Evolutionary conservation across 768 basidiomycete genomes (phyloP), one percentile per base, ranked within the genome.

Genomic region (Podaxis mareebaensis): DNA sequence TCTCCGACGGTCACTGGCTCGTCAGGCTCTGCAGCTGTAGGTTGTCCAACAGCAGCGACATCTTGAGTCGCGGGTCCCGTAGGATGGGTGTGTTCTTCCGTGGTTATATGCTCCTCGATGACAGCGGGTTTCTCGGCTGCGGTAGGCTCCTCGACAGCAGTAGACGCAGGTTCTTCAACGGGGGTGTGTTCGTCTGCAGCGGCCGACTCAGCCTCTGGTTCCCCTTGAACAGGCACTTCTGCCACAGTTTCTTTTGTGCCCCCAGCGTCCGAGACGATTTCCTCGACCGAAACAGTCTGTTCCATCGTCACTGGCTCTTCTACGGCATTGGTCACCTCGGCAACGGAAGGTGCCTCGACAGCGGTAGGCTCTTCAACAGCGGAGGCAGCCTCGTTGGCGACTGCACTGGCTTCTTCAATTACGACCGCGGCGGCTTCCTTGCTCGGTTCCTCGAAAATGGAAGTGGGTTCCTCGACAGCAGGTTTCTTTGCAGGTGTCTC

Each of bases 391-490:
- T 33, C 33, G 8, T 33, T 33, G 33, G 33, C 33, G 33, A 33
- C 8, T 33, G 40, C 46, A 30, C 30, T 22, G 28, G 28, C 46
- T 48, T 58, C 40, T 42, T 63, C 61, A 10, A 28, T 26, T 17
- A 28, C 39, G 24, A 39, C 62, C 1, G 12, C 58, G 39, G 36
- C 60, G 33, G 49, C 44, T 46, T 61, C 58, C 36, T 53, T 51
- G 26, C 13, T 13, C 1, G 63, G 10, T 52, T 58, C 61, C 52
- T 67, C 66, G 17, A 51, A 30, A n/a, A 53, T 49, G 20, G 12
- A 24, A 46, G 60, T 11, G 13, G 58, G 48, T 44, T 52, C 62
- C n/a, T 67, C 64, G 3, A 62, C 53, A 17, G 40, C 56, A n/a
- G 60, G 58, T 51, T 60, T 62, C 51, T 64, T 52, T 12, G 13